Conservation (phyloP, 2,329 filamentous ascomycete genomes). For the Penicillium sp. region DNA sequence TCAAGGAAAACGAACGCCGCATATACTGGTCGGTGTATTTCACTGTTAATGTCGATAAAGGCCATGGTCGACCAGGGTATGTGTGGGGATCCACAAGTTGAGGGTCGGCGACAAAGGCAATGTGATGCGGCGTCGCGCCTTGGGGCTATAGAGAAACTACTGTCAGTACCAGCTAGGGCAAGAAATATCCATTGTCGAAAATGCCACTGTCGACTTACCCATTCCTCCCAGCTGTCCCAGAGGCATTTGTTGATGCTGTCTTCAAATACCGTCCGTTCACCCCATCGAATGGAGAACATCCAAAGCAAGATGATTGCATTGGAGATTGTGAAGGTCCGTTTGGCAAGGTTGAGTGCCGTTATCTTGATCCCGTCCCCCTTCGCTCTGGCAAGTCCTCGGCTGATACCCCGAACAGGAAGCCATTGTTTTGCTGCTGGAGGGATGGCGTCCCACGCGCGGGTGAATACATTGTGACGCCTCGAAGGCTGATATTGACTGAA, state of each 20-base stretch:
- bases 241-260: conserved; percentile 66
- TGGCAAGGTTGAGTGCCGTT: conserved; percentile 13
- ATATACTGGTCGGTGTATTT: conserved; percentile 87
- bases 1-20: conserved; percentile 70
- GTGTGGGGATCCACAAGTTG: conserved; percentile 91
- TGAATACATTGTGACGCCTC: conserved; percentile 12
- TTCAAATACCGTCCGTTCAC: conserved; percentile 74
- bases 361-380: conserved; percentile 18
- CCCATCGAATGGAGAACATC: conserved; percentile 75
- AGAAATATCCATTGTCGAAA: neutral
- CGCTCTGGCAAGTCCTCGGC: conserved; percentile 5
- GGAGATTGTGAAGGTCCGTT: conserved; percentile 45
- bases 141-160: conserved; percentile 56
- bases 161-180: conserved; percentile 4
- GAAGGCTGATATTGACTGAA: conserved; percentile 17
- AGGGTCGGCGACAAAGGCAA: conserved; percentile 82
- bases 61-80: conserved; percentile 80
- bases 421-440: conserved; percentile 25
- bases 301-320: conserved; percentile 69
- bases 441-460: conserved; percentile 17
- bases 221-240: conserved; percentile 88
- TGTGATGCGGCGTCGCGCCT: conserved; percentile 73
- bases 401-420: conserved; percentile 17
- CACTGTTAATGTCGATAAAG: conserved; percentile 62
- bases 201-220: conserved; percentile 57